Conservation (phyloP, 331 rosid species). For the Pyracantha coccinea region DNA sequence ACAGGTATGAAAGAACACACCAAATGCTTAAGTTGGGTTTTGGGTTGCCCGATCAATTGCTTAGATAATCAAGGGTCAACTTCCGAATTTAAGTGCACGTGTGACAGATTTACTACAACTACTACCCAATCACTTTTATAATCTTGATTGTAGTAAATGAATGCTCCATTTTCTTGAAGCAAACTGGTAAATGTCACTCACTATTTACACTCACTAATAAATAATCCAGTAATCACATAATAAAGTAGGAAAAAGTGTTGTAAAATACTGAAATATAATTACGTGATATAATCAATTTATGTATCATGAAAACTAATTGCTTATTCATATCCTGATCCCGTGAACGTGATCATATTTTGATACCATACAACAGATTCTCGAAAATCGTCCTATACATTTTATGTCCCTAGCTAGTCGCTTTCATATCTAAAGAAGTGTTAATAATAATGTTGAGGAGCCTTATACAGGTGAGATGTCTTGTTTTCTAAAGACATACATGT, state of each 20-base stretch:
- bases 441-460: neutral
- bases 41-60: conserved; percentile 34
- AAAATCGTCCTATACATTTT: neutral
- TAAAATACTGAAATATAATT: too few species aligned
- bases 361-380: neutral
- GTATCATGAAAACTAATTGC: too few species aligned
- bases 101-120: conserved; percentile 14
- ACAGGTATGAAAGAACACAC: conserved; percentile 2
- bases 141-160: conserved; percentile 2
- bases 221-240: neutral
- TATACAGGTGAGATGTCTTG: neutral
- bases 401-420: neutral
- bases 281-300: too few species aligned
- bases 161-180: conserved; percentile 14
- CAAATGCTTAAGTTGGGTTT: conserved; percentile 1
- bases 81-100: conserved; percentile 30
- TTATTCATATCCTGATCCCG: too few species aligned
- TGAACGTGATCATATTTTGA: neutral
- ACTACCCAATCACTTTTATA: neutral
- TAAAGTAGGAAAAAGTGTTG: neutral
- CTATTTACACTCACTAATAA: too few species aligned
- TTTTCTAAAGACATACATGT: neutral
- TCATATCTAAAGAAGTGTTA: neutral
- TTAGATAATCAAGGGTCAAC: conserved; percentile 40
- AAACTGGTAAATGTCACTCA: neutral